These are phyloP conservation scores for Lactifluus echinatus DNA, from an alignment of 768 basidiomycete species.

Conservation along the genomic window DNA sequence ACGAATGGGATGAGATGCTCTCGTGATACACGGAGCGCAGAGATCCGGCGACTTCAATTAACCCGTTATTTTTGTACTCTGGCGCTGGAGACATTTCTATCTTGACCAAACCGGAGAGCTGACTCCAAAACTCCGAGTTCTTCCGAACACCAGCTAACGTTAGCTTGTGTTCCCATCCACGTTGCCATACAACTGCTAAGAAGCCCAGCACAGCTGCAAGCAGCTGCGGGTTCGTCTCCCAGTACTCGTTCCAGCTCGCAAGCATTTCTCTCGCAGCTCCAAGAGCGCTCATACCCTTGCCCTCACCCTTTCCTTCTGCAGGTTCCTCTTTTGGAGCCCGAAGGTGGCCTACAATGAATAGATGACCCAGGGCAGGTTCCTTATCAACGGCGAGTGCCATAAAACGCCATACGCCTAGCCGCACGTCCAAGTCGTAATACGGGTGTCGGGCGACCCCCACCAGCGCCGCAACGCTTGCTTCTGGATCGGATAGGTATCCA, in stretches of 20 bases:
- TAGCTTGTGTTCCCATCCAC: constrained; percentile 62
- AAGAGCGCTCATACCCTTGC: constrained; percentile 47
- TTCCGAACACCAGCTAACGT: constrained; percentile 48
- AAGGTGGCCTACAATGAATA: constrained; percentile 73
- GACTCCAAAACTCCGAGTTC: constrained; percentile 59
- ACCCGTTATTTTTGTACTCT: constrained; percentile 50
- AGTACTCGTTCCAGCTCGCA: constrained; percentile 60
- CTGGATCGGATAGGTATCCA: constrained; percentile 70
- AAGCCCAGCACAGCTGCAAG: constrained; percentile 70
- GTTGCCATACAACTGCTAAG: constrained; percentile 71
- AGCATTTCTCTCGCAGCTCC: constrained; percentile 60
- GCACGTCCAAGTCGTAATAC: constrained; percentile 64
- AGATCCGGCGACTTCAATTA: constrained; percentile 39
- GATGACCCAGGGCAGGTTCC: constrained; percentile 74
- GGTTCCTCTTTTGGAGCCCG: constrained; percentile 40
- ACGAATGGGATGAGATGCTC: constrained; percentile 52
- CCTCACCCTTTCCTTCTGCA: constrained; percentile 24
- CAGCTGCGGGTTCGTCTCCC: constrained; percentile 70
- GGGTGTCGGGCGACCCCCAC: constrained; percentile 72
- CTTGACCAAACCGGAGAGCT: constrained; percentile 52
- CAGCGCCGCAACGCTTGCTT: constrained; percentile 55
- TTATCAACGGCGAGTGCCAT: constrained; percentile 73
- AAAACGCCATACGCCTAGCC: constrained; percentile 77
- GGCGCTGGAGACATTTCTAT: constrained; percentile 70
- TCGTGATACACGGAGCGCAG: constrained; percentile 51